Conservation (phyloP, 2,329 filamentous ascomycete genomes). For the Penicillium sp. region DNA sequence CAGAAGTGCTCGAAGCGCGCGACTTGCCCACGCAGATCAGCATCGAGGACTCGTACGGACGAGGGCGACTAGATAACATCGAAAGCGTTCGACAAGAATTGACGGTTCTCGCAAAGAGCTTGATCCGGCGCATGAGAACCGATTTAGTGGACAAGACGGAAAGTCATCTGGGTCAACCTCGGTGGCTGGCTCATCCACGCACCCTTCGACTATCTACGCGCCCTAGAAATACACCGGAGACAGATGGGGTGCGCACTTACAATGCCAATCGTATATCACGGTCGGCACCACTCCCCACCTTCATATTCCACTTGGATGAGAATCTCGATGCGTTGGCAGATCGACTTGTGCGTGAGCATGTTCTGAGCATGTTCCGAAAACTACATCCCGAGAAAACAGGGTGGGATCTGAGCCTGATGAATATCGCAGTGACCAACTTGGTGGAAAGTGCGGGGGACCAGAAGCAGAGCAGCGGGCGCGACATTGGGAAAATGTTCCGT, state of each 20-base stretch:
- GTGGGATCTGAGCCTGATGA: conserved; percentile 82
- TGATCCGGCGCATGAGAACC: conserved; percentile 73
- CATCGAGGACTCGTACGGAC: conserved; percentile 87
- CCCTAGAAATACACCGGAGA: conserved; percentile 53
- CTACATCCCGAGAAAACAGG: conserved; percentile 66
- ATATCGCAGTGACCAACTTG: conserved; percentile 87
- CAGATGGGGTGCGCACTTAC: conserved; percentile 55
- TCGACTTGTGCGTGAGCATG: conserved; percentile 64
- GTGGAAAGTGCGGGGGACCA: conserved; percentile 53
- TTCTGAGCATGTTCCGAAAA: conserved; percentile 71
- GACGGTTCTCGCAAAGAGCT: conserved; percentile 62
- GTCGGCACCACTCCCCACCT: conserved; percentile 69
- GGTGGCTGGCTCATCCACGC: conserved; percentile 77
- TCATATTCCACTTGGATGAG: conserved; percentile 65
- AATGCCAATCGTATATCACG: conserved; percentile 70
- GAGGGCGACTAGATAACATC: conserved; percentile 64
- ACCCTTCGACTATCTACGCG: conserved; percentile 79
- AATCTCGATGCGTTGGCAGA: conserved; percentile 61
- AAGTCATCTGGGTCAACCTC: conserved; percentile 25
- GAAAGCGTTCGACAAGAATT: conserved; percentile 67
- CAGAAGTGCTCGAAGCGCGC: conserved; percentile 68
- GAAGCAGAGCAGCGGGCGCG: conserved; percentile 60
- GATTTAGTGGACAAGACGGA: conserved; percentile 65
- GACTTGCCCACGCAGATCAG: conserved; percentile 82
- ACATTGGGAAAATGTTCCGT: conserved; percentile 81